Percentiles rank a stretch among this genome's conserved stretches.
Conservation (phyloP, 1,284 basidiomycete genomes). For the Athelia sp. region DNA sequence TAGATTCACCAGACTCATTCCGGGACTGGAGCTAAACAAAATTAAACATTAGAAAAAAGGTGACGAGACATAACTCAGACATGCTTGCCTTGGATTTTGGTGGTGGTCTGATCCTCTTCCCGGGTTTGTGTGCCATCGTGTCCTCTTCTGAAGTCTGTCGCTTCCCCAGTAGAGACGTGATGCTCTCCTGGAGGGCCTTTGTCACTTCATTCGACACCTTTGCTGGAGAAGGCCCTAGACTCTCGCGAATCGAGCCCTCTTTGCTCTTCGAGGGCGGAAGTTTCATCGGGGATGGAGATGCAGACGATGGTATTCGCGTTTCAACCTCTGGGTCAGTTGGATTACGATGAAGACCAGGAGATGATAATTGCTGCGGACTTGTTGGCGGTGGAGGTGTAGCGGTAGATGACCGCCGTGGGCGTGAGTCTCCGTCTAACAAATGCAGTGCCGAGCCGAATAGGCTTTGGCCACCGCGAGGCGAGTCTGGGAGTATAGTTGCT, state of each 20-base stretch:
- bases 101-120: constrained; percentile 38
- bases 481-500: neutral
- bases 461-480: neutral
- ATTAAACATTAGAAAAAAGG: constrained; percentile 1
- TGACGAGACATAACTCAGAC: neutral
- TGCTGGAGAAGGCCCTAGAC: constrained; percentile 10
- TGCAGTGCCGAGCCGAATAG: neutral
- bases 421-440: neutral
- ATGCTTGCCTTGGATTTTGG: constrained; percentile 37
- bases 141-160: constrained; percentile 42
- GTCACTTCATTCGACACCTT: constrained; percentile 37
- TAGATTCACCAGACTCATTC: constrained; percentile 26
- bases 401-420: neutral
- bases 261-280: constrained; percentile 21
- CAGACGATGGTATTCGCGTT: constrained; percentile 51
- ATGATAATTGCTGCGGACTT: neutral
- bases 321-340: neutral
- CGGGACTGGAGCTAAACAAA: constrained; percentile 28
- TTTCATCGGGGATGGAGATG: constrained; percentile 53
- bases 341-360: neutral
- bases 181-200: constrained; percentile 54
- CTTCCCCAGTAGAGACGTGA: constrained; percentile 65
- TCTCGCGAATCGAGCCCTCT: neutral
- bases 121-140: constrained; percentile 31
- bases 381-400: constrained; percentile 9